phyloP scores from a whole-genome alignment of 1,284 basidiomycete genomes.

The Ustilago sp. region DNA sequence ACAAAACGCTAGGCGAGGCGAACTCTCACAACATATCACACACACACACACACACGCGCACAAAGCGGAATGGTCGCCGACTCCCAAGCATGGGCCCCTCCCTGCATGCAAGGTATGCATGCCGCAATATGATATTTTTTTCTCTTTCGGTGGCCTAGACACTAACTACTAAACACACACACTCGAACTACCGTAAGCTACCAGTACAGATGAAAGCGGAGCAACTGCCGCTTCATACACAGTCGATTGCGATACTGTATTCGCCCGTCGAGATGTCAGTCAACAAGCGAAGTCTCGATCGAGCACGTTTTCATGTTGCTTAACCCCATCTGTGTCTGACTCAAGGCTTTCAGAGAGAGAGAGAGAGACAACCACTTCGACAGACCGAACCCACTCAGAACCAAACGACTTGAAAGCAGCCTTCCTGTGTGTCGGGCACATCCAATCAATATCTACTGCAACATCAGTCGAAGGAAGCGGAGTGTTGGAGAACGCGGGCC shows the following conservation, averaged over 20 bases:
- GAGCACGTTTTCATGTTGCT: background rate
- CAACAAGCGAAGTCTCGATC: slow-evolving; percentile 4
- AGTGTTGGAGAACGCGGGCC: background rate
- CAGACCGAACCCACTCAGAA: background rate
- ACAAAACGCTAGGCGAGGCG: no score
- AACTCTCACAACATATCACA: no score
- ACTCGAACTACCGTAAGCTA: background rate
- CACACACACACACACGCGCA: background rate
- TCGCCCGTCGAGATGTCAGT: background rate
- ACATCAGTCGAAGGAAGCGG: background rate
- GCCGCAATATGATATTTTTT: background rate
- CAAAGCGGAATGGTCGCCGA: slow-evolving; percentile 4
- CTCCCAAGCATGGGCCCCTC: slow-evolving; percentile 7
- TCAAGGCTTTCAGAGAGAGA: background rate
- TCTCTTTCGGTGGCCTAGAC: background rate
- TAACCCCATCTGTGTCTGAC: background rate
- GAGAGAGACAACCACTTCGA: background rate
- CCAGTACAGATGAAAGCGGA: background rate
- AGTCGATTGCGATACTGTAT: background rate
- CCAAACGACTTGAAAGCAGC: background rate
- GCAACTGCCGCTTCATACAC: slow-evolving; percentile 3
- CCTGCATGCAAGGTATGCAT: slow-evolving; percentile 2
- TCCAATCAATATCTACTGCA: no score
- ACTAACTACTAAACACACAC: background rate
- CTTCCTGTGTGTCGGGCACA: background rate